Conservation (phyloP, 148 eudicot species). For the Heliosperma pusillum region DNA sequence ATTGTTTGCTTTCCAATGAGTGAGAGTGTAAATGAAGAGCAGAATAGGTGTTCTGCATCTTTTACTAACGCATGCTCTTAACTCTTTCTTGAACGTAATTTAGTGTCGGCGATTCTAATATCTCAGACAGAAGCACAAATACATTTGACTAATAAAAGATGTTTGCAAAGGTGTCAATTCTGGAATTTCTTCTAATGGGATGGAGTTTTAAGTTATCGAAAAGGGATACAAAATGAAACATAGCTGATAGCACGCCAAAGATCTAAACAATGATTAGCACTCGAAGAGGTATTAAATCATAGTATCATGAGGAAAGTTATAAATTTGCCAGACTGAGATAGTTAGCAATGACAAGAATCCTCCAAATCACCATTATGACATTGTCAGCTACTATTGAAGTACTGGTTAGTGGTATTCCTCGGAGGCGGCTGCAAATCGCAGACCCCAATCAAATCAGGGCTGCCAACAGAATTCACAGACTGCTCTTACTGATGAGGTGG, state of each 20-base stretch:
- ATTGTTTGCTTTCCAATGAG: too few species aligned
- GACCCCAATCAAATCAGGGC: neutral
- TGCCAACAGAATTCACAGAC: neutral
- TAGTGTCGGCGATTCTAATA: too few species aligned
- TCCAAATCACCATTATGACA: too few species aligned
- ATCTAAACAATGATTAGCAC: neutral
- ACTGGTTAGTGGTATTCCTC: neutral
- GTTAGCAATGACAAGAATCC: too few species aligned
- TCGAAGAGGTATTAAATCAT: neutral
- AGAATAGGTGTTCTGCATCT: too few species aligned
- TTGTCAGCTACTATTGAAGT: neutral
- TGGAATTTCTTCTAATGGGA: neutral
- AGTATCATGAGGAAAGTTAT: neutral
- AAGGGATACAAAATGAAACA: neutral
- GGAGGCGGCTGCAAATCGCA: neutral
- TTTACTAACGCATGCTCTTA: too few species aligned
- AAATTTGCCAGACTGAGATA: neutral
- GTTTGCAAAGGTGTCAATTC: too few species aligned
- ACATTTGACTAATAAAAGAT: too few species aligned
- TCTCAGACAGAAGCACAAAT: too few species aligned
- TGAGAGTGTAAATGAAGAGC: too few species aligned
- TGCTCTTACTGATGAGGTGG: neutral
- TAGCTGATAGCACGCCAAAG: neutral
- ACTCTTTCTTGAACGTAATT: too few species aligned
- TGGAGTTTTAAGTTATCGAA: neutral